Percentiles rank a stretch among this genome's conserved stretches.
phyloP scores from a whole-genome alignment of 2,329 filamentous ascomycete genomes.

The Alternaria rosae region DNA sequence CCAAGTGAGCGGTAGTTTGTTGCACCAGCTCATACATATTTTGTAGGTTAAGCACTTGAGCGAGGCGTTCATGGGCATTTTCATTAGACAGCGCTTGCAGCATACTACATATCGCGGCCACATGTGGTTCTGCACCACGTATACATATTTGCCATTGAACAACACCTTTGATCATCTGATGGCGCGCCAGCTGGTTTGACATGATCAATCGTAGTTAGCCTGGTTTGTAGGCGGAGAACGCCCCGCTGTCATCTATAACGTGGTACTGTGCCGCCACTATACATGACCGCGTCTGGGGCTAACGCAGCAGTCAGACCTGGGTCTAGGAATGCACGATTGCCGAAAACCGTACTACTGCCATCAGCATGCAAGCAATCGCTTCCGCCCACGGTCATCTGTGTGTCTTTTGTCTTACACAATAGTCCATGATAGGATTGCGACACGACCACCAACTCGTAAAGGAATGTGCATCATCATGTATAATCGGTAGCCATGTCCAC shows the following conservation, averaged over 20 bases:
- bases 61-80: conserved; percentile 12
- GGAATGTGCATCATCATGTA: conserved; percentile 5
- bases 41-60: conserved; percentile 7
- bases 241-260: not conserved
- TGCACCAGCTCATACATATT: not conserved
- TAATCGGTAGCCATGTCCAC: not conserved
- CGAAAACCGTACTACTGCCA: conserved; percentile 4
- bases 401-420: conserved; percentile 3
- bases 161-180: not conserved
- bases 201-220: not conserved
- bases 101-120: conserved; percentile 4
- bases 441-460: not conserved
- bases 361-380: conserved; percentile 9
- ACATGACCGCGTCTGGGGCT: not conserved
- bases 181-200: not conserved
- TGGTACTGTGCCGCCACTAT: not conserved
- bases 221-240: conserved; percentile 1
- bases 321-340: conserved; percentile 7
- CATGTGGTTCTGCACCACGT: not conserved
- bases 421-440: not conserved
- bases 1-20: not conserved
- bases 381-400: not conserved
- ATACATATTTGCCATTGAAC: not conserved
- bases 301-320: conserved; percentile 1
- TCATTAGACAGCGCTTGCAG: not conserved